Evolutionary conservation across 805 yeast species (phyloP), one percentile per base, ranked within the genome.

Genomic region (Teunomyces stri): DNA sequence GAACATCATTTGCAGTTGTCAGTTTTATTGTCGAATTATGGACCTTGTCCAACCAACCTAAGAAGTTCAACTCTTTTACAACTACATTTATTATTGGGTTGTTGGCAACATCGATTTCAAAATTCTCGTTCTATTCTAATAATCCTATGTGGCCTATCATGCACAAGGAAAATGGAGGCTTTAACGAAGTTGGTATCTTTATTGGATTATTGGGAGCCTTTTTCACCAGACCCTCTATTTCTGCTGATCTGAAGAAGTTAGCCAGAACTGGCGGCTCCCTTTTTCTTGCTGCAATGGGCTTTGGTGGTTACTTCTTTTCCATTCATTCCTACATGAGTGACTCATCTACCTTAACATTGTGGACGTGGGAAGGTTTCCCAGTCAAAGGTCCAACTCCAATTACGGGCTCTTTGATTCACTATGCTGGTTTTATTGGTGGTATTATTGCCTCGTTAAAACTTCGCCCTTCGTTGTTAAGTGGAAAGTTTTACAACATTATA

Each of bases 301-400:
- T 92, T 52, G 98, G 95, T 20, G 81, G 89, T 0, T 72, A 85
- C 47, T 63, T 89, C 25, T 92, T 83, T 61, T 79, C 86, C 5
- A 64, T 87, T 30, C 85, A 84, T 55, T 87, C 95, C 11, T 79
- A 84, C 72, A 64, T 90, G 41, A 79, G 89, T 2, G 99, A 94
- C 62, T 78, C 97, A 0, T 84, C 96, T 2, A 87, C 94, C 7
- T 75, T 92, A 37, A 86, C 89, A n/a, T 74, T 84, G 41, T 94
- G 97, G 97, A 81, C 83, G n/a, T 94, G 98, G 98, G 87, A 84
- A 51, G 99, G 99, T 1, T 92, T 78, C 63, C 96, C 96, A 36
- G 73, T 88, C n/a, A 69, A 71, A 3, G 95, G 96, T 0, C 97
- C 97, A 9, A 76, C 87, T 3, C 95, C 97, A 10, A 81, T 90